Conservation (phyloP, 495 filamentous ascomycete genomes). For the Penicillium paxilli region DNA sequence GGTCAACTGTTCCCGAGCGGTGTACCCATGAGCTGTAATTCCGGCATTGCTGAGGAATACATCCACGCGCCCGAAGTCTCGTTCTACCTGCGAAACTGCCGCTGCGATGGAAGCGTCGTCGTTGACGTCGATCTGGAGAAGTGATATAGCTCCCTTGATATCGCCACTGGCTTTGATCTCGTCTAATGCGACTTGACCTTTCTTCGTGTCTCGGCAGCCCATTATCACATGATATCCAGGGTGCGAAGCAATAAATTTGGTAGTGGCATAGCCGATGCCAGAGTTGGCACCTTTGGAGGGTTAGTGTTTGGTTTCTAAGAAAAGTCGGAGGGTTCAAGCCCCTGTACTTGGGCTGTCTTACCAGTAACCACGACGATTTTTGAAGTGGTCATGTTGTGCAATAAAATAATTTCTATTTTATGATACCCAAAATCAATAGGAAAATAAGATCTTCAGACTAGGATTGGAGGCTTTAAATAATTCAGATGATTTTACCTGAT, state of each 20-base stretch:
- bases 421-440: too few relatives aligned
- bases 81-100: conserved; percentile 19
- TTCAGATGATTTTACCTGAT: neutral
- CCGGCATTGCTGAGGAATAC: conserved; percentile 40
- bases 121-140: conserved; percentile 27
- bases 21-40: neutral
- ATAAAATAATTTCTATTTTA: neutral
- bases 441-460: too few relatives aligned
- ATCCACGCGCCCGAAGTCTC: conserved; percentile 28
- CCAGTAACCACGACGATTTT: neutral
- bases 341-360: neutral
- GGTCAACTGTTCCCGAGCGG: conserved; percentile 24
- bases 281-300: conserved; percentile 28
- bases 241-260: conserved; percentile 19
- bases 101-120: conserved; percentile 29
- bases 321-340: too few relatives aligned
- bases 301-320: conserved; percentile 1
- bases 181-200: conserved; percentile 21
- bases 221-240: conserved; percentile 29
- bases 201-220: conserved; percentile 23
- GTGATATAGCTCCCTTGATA: conserved; percentile 21
- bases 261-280: conserved; percentile 29
- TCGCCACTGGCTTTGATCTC: conserved; percentile 9
- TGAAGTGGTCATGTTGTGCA: neutral
- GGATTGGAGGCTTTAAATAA: too few relatives aligned